phyloP scores from a whole-genome alignment of 352 stramenopile genomes.

The Pythium aristosporum region DNA sequence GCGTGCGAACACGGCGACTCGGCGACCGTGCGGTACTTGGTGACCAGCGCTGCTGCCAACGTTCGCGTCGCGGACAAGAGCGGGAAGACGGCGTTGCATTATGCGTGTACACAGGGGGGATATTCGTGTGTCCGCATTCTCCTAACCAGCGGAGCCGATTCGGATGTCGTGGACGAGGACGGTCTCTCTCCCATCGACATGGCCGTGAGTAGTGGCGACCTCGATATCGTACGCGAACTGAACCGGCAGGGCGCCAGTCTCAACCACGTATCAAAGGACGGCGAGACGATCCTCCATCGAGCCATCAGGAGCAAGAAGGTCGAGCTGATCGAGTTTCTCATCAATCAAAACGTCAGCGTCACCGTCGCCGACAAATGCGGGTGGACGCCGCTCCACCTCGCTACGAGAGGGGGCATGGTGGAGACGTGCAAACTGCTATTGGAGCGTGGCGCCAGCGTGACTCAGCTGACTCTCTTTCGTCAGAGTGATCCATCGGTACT shows the following conservation, averaged over 20 bases:
- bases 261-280: constrained; percentile 19
- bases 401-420: not conserved
- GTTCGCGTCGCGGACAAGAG: not conserved
- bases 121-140: not conserved
- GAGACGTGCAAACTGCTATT: not conserved
- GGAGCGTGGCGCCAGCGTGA: not conserved
- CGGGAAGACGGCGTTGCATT: not conserved
- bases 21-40: not conserved
- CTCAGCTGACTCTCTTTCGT: not conserved
- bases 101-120: not conserved
- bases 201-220: constrained; percentile 34
- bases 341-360: not conserved
- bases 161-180: constrained; percentile 21
- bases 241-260: constrained; percentile 32
- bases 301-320: constrained; percentile 17
- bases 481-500: not conserved
- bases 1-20: not conserved
- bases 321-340: constrained; percentile 1
- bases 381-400: constrained; percentile 5
- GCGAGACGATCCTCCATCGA: constrained; percentile 26
- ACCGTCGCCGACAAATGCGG: not conserved
- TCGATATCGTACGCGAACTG: constrained; percentile 38
- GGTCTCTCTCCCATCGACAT: constrained; percentile 39
- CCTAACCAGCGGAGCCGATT: not conserved
- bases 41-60: not conserved